Evolutionary conservation across 495 filamentous ascomycete species (phyloP).

Genomic region (Cudoniella acicularis): DNA sequence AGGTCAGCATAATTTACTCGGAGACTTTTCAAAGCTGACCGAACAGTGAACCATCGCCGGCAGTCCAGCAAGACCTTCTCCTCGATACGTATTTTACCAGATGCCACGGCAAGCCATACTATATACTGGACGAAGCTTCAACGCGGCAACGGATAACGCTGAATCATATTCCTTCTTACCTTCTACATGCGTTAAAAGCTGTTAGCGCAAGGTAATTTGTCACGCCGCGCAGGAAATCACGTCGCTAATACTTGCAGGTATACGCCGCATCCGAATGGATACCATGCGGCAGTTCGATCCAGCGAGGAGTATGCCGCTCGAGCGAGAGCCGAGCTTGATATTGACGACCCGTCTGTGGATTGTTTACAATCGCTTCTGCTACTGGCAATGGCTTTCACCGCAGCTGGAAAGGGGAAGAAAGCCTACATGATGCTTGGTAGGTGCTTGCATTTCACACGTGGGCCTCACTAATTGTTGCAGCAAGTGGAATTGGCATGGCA

Average conservation of each 20-base stretch:
- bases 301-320: slow-evolving; percentile 66
- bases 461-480: slow-evolving; percentile 37
- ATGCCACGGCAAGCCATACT: slow-evolving; percentile 74
- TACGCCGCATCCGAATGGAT: slow-evolving; percentile 54
- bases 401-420: slow-evolving; percentile 75
- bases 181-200: slow-evolving; percentile 70
- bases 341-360: slow-evolving; percentile 75
- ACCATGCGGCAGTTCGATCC: slow-evolving; percentile 50
- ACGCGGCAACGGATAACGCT: slow-evolving; percentile 63
- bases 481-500: slow-evolving; percentile 75
- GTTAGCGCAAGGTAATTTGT: slow-evolving; percentile 59
- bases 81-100: slow-evolving; percentile 74
- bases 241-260: slow-evolving; percentile 48
- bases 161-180: slow-evolving; percentile 58
- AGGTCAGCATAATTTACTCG: slow-evolving; percentile 14
- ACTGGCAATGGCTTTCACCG: slow-evolving; percentile 71
- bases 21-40: not conserved
- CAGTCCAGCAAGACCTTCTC: slow-evolving; percentile 50
- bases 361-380: slow-evolving; percentile 69
- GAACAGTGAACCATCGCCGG: slow-evolving; percentile 35
- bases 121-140: slow-evolving; percentile 69
- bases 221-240: not conserved
- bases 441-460: no score
- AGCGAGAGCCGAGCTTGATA: slow-evolving; percentile 65
- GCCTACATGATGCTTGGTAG: slow-evolving; percentile 80